A percentile compares a stretch with the other conserved stretches of the same genome.
phyloP scores from a whole-genome alignment of 192 early-diverging fungal species.

The Cetraspora pellucida region DNA sequence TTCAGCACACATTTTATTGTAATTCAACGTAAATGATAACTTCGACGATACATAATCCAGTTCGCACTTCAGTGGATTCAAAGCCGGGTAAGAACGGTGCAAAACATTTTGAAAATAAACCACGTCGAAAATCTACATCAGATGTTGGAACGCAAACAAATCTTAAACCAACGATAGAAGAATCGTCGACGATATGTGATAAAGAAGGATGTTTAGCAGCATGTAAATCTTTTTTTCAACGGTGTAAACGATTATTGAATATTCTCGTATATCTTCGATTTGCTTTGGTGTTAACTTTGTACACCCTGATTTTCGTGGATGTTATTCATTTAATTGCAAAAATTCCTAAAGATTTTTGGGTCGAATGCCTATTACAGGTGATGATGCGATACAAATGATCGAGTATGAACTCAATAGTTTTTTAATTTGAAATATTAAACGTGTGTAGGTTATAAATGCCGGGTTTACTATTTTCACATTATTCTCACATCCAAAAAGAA shows the following conservation, averaged over 20 bases:
- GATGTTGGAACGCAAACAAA: too few species aligned
- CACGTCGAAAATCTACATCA: too few species aligned
- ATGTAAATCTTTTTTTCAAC: neutral
- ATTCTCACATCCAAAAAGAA: slow-evolving; percentile 29
- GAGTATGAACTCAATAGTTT: neutral
- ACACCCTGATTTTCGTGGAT: slow-evolving; percentile 20
- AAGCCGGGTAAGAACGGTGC: too few species aligned
- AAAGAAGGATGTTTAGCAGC: neutral
- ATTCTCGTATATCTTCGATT: slow-evolving; percentile 9
- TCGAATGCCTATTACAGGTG: slow-evolving; percentile 13
- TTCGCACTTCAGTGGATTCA: too few species aligned
- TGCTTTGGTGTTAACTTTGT: neutral
- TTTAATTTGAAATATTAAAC: neutral
- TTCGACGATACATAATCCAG: too few species aligned
- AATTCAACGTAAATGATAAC: too few species aligned
- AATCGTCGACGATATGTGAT: neutral
- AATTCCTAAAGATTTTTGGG: slow-evolving; percentile 22
- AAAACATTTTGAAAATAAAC: too few species aligned
- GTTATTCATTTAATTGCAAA: neutral
- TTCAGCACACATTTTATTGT: too few species aligned
- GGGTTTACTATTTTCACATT: slow-evolving; percentile 20
- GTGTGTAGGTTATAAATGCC: slow-evolving; percentile 1
- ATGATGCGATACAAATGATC: neutral
- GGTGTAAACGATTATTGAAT: slow-evolving; percentile 1
- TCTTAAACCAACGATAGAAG: too few species aligned